Base-by-base conservation (phyloP, 2,329 filamentous ascomycete species). In the Aplosporella prunicola region DNA sequence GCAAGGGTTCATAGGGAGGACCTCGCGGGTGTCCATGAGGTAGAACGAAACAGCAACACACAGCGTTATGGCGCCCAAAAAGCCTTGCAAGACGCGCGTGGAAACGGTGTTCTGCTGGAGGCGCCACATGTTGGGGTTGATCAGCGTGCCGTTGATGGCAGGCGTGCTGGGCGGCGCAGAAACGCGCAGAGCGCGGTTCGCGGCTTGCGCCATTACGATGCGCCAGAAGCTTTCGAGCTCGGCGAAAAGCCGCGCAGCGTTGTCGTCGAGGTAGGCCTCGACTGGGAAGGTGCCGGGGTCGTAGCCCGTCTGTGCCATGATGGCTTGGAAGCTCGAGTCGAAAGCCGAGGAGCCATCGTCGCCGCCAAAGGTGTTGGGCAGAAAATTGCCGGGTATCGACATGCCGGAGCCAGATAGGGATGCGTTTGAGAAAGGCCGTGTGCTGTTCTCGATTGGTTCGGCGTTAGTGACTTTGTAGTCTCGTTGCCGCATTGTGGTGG, bases 301-400 rank as follows among this genome's bases (percentile, higher is more conserved):
- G 8, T 24, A 9, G 20, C 32, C 32, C 5, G 11, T 8, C 9
- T 11, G 18, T 13, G 16, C 16, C 8, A 33, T 33, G 20, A 25
- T 22, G 20, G 32, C 32, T 14, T 33, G 32, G 8, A 33, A 33
- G n/a, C n/a, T 15, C 9, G 32, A 22, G 32, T 33, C 32, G 20
- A 33, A 14, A 33, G 17, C 10, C 29, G 20, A 13, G 17, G 16
- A 5, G 9, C 15, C 5, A n/a, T 5, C 4, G 9, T n/a, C 16
- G 5, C 29, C 11, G n/a, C 10, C 20, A 25, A 33, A 22, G 11
- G n/a, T n/a, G n/a, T n/a, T n/a, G n/a, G n/a, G n/a, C n/a, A n/a
- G n/a, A n/a, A n/a, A n/a, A n/a, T n/a, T n/a, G n/a, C n/a, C n/a
- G n/a, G n/a, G n/a, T n/a, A n/a, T n/a, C n/a, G n/a, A n/a, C n/a